These are phyloP conservation scores for Cystofilobasidium macerans DNA, from an alignment of 768 basidiomycete species.

Conservation along the genomic window DNA sequence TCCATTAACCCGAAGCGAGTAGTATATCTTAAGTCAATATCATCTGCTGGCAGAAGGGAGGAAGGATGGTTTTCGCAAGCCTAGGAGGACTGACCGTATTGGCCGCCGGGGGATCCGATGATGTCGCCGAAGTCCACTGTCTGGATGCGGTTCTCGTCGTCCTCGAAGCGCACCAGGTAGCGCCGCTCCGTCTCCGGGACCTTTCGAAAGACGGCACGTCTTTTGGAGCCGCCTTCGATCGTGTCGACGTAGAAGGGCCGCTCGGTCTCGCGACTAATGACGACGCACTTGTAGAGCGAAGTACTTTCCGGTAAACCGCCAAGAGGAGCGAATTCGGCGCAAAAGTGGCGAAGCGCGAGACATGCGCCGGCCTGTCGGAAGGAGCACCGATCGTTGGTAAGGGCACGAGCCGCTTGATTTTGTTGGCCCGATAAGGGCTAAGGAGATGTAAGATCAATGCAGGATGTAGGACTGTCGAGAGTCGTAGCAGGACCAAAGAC, in stretches of 20 bases:
- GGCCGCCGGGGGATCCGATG: background rate
- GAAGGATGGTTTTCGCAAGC: too few relatives aligned
- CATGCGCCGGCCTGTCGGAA: slow-evolving; percentile 33
- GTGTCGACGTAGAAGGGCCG: slow-evolving; percentile 2
- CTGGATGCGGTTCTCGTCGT: slow-evolving; percentile 31
- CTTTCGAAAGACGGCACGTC: background rate
- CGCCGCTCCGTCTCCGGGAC: background rate
- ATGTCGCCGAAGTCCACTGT: background rate
- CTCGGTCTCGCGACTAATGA: slow-evolving; percentile 27
- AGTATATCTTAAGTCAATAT: too few relatives aligned
- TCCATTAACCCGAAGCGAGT: too few relatives aligned
- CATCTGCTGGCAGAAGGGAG: too few relatives aligned
- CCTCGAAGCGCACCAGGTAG: slow-evolving; percentile 35
- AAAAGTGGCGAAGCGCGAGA: slow-evolving; percentile 34
- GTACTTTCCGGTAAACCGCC: slow-evolving; percentile 43
- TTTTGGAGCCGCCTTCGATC: slow-evolving; percentile 11
- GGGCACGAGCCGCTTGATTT: slow-evolving; percentile 39
- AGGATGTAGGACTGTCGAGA: background rate
- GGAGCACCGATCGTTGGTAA: slow-evolving; percentile 38
- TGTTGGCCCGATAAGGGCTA: slow-evolving; percentile 37
- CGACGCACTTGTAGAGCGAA: slow-evolving; percentile 39
- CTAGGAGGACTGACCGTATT: too few relatives aligned
- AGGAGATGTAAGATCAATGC: background rate
- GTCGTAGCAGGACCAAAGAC: background rate
- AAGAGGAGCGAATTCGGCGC: slow-evolving; percentile 36